Evolutionary conservation across 164 flowering plant genomes (phyloP), one percentile per base, ranked within the genome.

Genomic region (Brasenia schreberi): DNA sequence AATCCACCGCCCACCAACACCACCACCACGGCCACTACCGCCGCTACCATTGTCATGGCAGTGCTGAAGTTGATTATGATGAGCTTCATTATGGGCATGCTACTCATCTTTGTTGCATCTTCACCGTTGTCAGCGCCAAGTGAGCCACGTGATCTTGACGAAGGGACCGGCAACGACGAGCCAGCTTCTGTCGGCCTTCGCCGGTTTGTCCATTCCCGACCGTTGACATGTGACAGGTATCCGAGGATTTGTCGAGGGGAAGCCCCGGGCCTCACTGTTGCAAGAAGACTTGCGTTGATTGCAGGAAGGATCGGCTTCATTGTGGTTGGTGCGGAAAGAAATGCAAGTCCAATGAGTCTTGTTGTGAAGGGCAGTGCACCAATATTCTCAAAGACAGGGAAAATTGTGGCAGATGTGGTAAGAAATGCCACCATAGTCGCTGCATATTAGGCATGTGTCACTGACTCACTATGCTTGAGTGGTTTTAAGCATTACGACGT

Each of bases 251-350:
- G 82, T 63, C 65, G 68, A 66, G 27, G 64, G 70, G 74, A 18
- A 74, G 77, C 60, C 69, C 73, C 5, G 76, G 77, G 7, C 77
- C 76, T 0, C 69, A 71, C 52, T 79, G 82, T 59, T 77, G 82
- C 75, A 65, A 63, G 52, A 80, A 73, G 63, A 75, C 60, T 49
- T 76, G 81, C 45, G 76, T 72, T 1, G 64, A 75, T 23, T 49
- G 74, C 76, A 64, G 10, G 68, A 69, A 18, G 7, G 79, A 76
- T 42, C 16, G 60, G 5, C 62, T 42, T 5, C 74, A 78, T 67
- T 80, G 80, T 53, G 80, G 80, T 14, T 18, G 18, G 68, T 80
- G 83, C 65, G 79, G 77, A 59, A 19, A 73, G 17, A 80, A 67
- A 59, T 80, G 83, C 69, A 68, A 64, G 68, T 69, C 65, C 65